Conservation (phyloP, 2,329 filamentous ascomycete species). For the Fusarium sp. region DNA sequence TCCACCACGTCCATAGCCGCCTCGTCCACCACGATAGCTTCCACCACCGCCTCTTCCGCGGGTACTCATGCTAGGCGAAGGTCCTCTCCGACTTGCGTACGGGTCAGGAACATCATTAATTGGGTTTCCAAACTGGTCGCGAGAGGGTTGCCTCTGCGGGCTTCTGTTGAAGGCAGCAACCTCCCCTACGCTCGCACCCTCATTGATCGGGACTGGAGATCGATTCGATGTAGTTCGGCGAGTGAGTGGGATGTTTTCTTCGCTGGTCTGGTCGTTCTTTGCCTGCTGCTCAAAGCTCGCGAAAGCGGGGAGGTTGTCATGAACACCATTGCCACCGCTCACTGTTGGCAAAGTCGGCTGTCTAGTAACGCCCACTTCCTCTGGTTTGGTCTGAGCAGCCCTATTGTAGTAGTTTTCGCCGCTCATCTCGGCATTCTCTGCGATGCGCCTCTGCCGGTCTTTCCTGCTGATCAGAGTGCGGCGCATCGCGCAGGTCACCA, state of each 20-base stretch:
- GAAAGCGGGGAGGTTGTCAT: constrained; percentile 64
- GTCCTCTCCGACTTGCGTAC: constrained; percentile 59
- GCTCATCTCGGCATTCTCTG: constrained; percentile 96
- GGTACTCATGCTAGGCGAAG: constrained; percentile 59
- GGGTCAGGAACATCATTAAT: constrained; percentile 55
- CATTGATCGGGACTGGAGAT: constrained; percentile 59
- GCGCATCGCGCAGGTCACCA: constrained; percentile 95
- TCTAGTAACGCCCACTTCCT: constrained; percentile 52
- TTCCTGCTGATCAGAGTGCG: constrained; percentile 91
- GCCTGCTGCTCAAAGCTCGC: constrained; percentile 75
- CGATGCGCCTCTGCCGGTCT: constrained; percentile 90
- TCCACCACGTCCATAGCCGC: constrained; percentile 63
- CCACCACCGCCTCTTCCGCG: constrained; percentile 63
- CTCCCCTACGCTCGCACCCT: constrained; percentile 50
- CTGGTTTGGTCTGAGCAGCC: constrained; percentile 65
- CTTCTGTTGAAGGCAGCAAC: constrained; percentile 46
- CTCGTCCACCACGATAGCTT: constrained; percentile 59
- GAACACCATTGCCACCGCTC: constrained; percentile 63
- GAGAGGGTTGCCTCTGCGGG: constrained; percentile 54
- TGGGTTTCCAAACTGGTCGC: constrained; percentile 74
- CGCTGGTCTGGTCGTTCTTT: constrained; percentile 69
- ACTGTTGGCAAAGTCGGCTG: constrained; percentile 70
- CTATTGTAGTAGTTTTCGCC: constrained; percentile 90
- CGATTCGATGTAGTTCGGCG: constrained; percentile 69
- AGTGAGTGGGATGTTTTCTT: constrained; percentile 79